Base-by-base conservation (phyloP, 1,284 basidiomycete genomes). In the Marasmius oreades region DNA sequence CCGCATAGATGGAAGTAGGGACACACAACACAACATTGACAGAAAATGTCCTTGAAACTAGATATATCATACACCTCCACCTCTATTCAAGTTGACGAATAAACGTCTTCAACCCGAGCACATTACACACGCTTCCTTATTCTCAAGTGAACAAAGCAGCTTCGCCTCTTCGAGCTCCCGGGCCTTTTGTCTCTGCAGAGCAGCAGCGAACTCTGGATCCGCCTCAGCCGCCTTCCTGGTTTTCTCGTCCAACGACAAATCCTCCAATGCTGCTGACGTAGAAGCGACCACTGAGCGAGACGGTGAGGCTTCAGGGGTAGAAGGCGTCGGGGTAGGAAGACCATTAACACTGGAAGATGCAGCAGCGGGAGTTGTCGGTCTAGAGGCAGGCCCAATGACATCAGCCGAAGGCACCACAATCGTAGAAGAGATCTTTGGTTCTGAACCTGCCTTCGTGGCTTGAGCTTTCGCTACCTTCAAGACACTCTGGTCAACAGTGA, bases 401-500 rank as follows among this genome's bases (percentile, higher is more conserved):
- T 31, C 53, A 16, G 60, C 26, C 16, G 61, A 48, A 28, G 57
- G 55, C 3, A 60, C 52, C 7, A 61, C 36, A 1, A 57, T 37
- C 20, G 58, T 26, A 16, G 63, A 53, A 14, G 61, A 50, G 2
- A 62, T 51, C 44, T 62, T 61, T 50, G 60, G 64, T n/a, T 68
- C 60, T 26, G 66, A 66, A 44, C 73, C 70, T 24, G 67, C 69
- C n/a, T 72, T 73, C 16, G 69, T 69, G 42, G 72, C 70, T 58
- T 80, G 75, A 62, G 77, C 73, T 71, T 88, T 90, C 18, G 86
- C 90, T 53, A 85, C 76, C 69, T 93, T 90, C 61, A 95, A 80
- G 55, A 90, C 77, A 37, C 76, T 83, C 72, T 88, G 88, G 70
- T 97, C 95, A 60, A 99, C 86, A 12, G 97, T 99, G 79, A 99